Base-by-base conservation (phyloP, 768 basidiomycete species). In the Infundibulicybe gibba region DNA sequence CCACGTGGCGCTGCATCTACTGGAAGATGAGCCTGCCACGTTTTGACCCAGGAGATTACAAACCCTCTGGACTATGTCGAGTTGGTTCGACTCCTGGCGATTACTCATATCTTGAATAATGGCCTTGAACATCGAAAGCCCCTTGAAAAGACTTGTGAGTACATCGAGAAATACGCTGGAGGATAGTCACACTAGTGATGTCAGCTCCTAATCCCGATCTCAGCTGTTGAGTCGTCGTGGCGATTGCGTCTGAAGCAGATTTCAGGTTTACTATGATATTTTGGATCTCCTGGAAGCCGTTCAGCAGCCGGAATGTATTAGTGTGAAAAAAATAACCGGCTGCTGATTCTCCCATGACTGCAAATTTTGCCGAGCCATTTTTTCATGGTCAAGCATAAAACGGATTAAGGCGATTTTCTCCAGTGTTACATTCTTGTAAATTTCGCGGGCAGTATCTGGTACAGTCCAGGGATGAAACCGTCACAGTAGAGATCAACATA, bases 401-500 rank as follows among this genome's bases (percentile, higher is more conserved):
- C 67, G 70, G 14, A 87, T 53, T 10, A 87, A 52, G 16, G 64
- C 58, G 13, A 76, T 57, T 50, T 83, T 81, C 48, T 87, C 83
- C 13, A 75, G 43, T 0, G 83, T 87, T 12, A 74, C 72, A 49
- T 89, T 88, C 42, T 64, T 70, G 66, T 88, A 89, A 16, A 86
- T 72, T 41, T 83, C 77, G 52, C 74, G 77, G 6, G 87, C 87
- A 14, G 69, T 67, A 48, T 86, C 83, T 86, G 44, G 31, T 15
- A 21, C 45, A 15, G 15, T 30, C 17, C 17, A 6, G n/a, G 10
- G n/a, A 11, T 20, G 46, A 43, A 17, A 53, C 46, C 40, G 49
- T 47, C 20, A 31, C 8, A 34, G 25, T 32, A 34, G 5, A 43
- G 15, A 38, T 33, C 30, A 19, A 43, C 62, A 43, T 56, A 85